Evolutionary conservation across 306 rosid species (phyloP).

Genomic region (Cicer cuneatum): DNA sequence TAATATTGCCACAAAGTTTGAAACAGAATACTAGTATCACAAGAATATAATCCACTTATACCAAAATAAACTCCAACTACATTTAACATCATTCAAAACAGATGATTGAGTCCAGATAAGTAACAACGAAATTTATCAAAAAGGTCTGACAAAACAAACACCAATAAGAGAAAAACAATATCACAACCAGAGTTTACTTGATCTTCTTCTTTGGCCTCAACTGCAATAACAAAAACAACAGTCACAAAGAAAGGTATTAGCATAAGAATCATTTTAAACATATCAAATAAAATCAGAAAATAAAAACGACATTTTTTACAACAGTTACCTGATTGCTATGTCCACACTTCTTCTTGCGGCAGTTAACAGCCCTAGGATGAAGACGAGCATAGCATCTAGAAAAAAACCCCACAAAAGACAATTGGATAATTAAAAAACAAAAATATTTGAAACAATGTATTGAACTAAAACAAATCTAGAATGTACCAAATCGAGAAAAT

Average conservation of each 20-base stretch:
- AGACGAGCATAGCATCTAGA: conserved; percentile 79
- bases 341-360: conserved; percentile 86
- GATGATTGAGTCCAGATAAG: background rate
- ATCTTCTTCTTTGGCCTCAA: conserved; percentile 96
- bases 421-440: too few relatives aligned
- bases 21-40: background rate
- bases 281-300: background rate
- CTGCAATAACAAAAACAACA: conserved; percentile 43
- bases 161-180: background rate
- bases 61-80: background rate
- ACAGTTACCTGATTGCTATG: conserved; percentile 75
- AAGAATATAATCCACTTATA: background rate
- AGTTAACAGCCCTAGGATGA: conserved; percentile 83
- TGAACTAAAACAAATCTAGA: background rate
- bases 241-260: background rate
- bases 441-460: too few relatives aligned
- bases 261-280: fast-evolving
- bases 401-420: background rate
- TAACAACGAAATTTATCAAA: background rate
- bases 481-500: conserved; percentile 57
- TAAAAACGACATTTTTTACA: background rate
- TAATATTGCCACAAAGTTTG: background rate
- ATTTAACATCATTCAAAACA: background rate
- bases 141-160: background rate
- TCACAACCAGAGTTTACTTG: conserved; percentile 53